Evolutionary conservation across 306 rosid species (phyloP).

Genomic region (Cotoneaster glaucophyllus): DNA sequence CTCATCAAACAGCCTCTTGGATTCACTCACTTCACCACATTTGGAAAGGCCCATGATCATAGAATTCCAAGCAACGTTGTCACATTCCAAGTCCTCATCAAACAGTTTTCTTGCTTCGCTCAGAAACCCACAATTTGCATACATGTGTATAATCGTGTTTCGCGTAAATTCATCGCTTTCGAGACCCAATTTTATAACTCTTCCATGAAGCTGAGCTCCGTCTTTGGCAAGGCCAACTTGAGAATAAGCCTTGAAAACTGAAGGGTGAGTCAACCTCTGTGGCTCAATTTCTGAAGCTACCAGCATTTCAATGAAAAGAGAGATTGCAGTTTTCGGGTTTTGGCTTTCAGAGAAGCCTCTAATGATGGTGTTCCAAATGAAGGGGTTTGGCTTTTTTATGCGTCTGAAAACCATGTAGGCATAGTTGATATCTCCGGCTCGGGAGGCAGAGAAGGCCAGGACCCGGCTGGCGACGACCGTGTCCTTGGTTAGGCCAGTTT

Average conservation of each 20-base stretch:
- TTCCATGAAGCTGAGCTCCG: constrained; percentile 90
- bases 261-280: constrained; percentile 63
- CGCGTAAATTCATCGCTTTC: constrained; percentile 42
- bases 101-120: constrained; percentile 53
- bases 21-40: constrained; percentile 58
- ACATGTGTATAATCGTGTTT: constrained; percentile 62
- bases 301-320: constrained; percentile 72
- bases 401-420: constrained; percentile 51
- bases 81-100: constrained; percentile 40
- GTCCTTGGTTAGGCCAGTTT: constrained; percentile 54
- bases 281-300: constrained; percentile 45
- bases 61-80: constrained; percentile 69
- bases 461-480: constrained; percentile 51
- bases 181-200: constrained; percentile 56
- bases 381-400: constrained; percentile 49
- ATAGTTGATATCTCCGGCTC: constrained; percentile 59
- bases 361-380: constrained; percentile 74
- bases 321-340: constrained; percentile 47
- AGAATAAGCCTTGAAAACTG: constrained; percentile 76
- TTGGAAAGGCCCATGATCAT: constrained; percentile 73
- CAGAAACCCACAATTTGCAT: constrained; percentile 60
- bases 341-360: constrained; percentile 75
- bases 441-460: constrained; percentile 61
- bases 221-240: constrained; percentile 45
- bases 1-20: constrained; percentile 56